phyloP scores from a whole-genome alignment of 768 basidiomycete genomes.

The Trametes meyenii region DNA sequence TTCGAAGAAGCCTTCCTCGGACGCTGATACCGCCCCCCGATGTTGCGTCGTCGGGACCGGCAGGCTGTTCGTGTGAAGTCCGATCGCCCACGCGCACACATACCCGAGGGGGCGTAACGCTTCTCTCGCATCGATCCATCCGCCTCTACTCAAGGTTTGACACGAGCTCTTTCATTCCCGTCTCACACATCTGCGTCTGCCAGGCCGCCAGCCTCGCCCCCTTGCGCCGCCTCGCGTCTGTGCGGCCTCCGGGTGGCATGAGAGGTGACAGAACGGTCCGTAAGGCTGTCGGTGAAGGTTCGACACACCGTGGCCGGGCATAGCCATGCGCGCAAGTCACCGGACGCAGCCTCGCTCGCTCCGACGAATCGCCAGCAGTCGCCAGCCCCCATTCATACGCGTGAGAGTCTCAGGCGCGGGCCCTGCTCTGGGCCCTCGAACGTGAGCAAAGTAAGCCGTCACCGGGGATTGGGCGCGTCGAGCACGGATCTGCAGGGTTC shows the following conservation, averaged over 20 bases:
- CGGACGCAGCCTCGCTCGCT: slow-evolving; percentile 12
- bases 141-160: neutral
- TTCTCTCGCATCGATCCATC: slow-evolving; percentile 4
- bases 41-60: slow-evolving; percentile 5
- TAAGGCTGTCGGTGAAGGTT: slow-evolving; percentile 5
- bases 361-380: slow-evolving; percentile 17
- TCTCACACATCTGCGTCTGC: neutral
- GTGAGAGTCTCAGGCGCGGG: slow-evolving; percentile 7
- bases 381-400: slow-evolving; percentile 14
- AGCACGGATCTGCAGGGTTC: slow-evolving; percentile 10
- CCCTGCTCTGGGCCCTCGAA: slow-evolving; percentile 1
- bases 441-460: slow-evolving; percentile 1
- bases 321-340: slow-evolving; percentile 1
- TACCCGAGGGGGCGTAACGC: neutral
- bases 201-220: neutral
- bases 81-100: slow-evolving; percentile 6
- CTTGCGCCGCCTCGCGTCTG: slow-evolving; percentile 2
- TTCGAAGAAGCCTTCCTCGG: neutral
- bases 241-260: neutral
- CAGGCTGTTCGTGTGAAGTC: slow-evolving; percentile 15
- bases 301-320: neutral
- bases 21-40: neutral
- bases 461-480: neutral
- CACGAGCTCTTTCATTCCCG: neutral
- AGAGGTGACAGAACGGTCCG: neutral